Percentiles rank a stretch among this genome's conserved stretches.
Conservation (phyloP, 331 rosid genomes). For the Acacia pycnantha region DNA sequence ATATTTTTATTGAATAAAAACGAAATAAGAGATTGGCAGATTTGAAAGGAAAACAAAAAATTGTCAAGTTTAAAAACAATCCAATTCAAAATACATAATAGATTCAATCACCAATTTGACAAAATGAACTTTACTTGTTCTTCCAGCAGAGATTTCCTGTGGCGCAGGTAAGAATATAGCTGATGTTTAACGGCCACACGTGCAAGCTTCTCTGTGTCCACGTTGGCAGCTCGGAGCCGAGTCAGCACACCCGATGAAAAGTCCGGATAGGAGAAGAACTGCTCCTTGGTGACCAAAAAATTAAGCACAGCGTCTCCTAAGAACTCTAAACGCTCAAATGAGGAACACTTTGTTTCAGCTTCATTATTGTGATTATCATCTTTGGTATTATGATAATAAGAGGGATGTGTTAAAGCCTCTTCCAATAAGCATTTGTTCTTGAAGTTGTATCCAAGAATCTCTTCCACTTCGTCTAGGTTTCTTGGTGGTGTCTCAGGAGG, state of each 20-base stretch:
- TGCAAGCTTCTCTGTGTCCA: constrained; percentile 69
- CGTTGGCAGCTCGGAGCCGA: constrained; percentile 57
- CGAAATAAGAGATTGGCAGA: neutral
- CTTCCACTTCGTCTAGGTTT: constrained; percentile 44
- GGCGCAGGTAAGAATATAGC: constrained; percentile 53
- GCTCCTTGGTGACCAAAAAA: constrained; percentile 44
- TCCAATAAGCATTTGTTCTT: constrained; percentile 40
- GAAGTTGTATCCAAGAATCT: constrained; percentile 47
- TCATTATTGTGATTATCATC: neutral
- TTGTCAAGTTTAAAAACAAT: neutral
- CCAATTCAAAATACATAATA: neutral
- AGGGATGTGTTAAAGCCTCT: constrained; percentile 58
- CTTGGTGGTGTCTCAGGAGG: neutral
- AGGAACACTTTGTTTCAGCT: neutral
- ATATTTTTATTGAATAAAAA: too few relatives aligned
- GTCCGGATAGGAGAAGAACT: constrained; percentile 37
- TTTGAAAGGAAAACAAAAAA: too few relatives aligned
- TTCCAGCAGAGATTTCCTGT: constrained; percentile 42
- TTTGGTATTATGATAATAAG: constrained; percentile 11
- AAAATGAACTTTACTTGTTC: neutral
- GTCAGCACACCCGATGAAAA: constrained; percentile 50
- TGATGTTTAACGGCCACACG: constrained; percentile 57
- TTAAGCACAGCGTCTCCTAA: constrained; percentile 59
- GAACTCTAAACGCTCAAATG: constrained; percentile 53
- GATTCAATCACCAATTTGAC: neutral